phyloP scores from a whole-genome alignment of 768 basidiomycete species.

The Russula earlei region DNA sequence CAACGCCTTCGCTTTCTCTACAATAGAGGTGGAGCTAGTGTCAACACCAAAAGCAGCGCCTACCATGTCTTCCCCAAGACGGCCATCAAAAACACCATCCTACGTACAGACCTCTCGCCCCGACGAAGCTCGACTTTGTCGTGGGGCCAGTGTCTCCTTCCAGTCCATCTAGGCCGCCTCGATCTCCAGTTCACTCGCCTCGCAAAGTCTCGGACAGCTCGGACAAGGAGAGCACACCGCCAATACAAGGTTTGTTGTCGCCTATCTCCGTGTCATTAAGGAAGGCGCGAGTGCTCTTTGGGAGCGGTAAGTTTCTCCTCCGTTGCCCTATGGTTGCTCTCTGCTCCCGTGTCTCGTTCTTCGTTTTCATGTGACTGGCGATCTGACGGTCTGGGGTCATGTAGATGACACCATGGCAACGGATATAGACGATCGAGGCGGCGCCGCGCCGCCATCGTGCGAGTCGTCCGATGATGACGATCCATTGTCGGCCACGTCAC shows the following conservation, averaged over 20 bases:
- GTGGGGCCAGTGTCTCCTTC: constrained; percentile 4
- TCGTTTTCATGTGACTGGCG: background rate
- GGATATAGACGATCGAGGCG: constrained; percentile 2
- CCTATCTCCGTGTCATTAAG: constrained; percentile 22
- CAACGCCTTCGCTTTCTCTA: background rate
- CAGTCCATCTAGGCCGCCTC: constrained; percentile 17
- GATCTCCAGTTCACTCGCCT: constrained; percentile 22
- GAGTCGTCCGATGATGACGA: constrained; percentile 56
- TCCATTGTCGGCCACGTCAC: constrained; percentile 55
- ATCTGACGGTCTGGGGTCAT: background rate
- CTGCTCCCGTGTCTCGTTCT: background rate
- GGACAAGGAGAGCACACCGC: constrained; percentile 57
- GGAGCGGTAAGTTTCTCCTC: constrained; percentile 28
- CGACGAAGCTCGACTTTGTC: constrained; percentile 14
- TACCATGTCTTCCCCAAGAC: constrained; percentile 5
- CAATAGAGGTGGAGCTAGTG: background rate
- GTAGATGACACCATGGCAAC: constrained; percentile 45
- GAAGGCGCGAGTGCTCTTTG: constrained; percentile 21
- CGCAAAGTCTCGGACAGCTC: constrained; percentile 19
- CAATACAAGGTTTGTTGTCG: constrained; percentile 23
- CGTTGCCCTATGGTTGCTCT: background rate
- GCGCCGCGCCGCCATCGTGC: constrained; percentile 20
- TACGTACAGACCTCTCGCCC: constrained; percentile 1
- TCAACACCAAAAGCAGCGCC: constrained; percentile 13
- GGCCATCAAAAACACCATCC: constrained; percentile 18